phyloP scores from a whole-genome alignment of 1,284 basidiomycete genomes.

The Microbotryum lychnidis-dioicae region DNA sequence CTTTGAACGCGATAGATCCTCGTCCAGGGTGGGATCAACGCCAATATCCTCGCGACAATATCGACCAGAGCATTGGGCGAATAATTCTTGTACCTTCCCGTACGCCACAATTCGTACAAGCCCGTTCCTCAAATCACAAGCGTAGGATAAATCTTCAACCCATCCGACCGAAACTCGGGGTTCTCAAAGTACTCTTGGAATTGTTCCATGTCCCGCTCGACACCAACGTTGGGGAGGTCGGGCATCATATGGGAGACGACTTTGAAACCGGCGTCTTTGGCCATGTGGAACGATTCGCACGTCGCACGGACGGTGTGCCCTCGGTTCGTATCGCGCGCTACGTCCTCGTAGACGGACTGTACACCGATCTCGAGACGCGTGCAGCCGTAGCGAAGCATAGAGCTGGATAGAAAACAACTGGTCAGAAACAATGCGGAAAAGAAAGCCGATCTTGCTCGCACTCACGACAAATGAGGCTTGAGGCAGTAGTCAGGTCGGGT shows the following conservation, averaged over 20 bases:
- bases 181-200: conserved; percentile 99
- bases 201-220: conserved; percentile 95
- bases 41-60: conserved; percentile 90
- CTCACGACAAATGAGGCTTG: conserved; percentile 80
- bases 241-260: conserved; percentile 97
- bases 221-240: conserved; percentile 84
- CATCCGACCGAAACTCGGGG: conserved; percentile 92
- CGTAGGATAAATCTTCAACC: conserved; percentile 97
- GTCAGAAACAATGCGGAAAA: not conserved
- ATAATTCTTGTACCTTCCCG: conserved; percentile 80
- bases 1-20: conserved; percentile 96
- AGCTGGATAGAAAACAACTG: conserved; percentile 47
- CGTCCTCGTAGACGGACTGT: conserved; percentile 98
- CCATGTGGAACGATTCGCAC: conserved; percentile 93
- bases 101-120: conserved; percentile 44
- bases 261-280: conserved; percentile 99
- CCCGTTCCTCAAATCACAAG: conserved; percentile 97
- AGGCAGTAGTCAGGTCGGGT: conserved; percentile 98
- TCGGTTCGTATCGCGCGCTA: conserved; percentile 95
- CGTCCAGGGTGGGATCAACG: conserved; percentile 97
- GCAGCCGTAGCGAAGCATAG: conserved; percentile 98
- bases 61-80: conserved; percentile 97
- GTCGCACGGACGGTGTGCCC: conserved; percentile 93
- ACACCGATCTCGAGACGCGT: conserved; percentile 97
- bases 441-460: not conserved